Base-by-base conservation (phyloP, 176 grass and related monocot genomes). In the Oryza coarctata region DNA sequence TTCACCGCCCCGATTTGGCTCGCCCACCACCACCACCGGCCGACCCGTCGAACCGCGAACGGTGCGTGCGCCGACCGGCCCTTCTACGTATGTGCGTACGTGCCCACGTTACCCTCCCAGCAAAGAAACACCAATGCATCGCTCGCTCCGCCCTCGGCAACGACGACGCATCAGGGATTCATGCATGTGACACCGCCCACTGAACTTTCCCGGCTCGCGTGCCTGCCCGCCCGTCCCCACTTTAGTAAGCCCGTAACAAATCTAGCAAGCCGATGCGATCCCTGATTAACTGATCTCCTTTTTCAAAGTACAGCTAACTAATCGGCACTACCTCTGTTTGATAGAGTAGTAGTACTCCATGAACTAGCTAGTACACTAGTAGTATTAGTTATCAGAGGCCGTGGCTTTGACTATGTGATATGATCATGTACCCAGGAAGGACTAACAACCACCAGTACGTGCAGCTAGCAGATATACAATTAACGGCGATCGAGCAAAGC, bases 141-240 rank as follows among this genome's bases (percentile, higher is more conserved):
- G 79, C 25, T 29, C 26, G 55, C 22, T n/a, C n/a, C n/a, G n/a
- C n/a, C n/a, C n/a, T 60, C 66, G 66, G 70, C 78, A n/a, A n/a
- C n/a, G 34, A 71, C 49, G 49, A 38, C 66, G 55, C 55, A 25
- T 60, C 7, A n/a, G 22, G 32, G 55, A 55, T 55, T 22, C 55
- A 25, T n/a, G 55, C 55, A 60, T 60, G 55, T 60, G 55, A 76
- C 73, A 77, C 78, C 60, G 76, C 66, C 52, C 43, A 67, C 79
- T 65, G 68, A 0, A 29, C 77, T 45, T 26, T 70, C 55, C 68
- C 26, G 80, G 11, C 31, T 63, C 25, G 52, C 80, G 75, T 34
- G 76, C 83, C 50, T 7, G 38, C 38, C 38, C 38, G 38, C 3
- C 41, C 58, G 49, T 35, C 32, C 68, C 9, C 12, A 45, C 32